Conservation (phyloP, 2,329 filamentous ascomycete species). For the Dothidotthia symphoricarpi region DNA sequence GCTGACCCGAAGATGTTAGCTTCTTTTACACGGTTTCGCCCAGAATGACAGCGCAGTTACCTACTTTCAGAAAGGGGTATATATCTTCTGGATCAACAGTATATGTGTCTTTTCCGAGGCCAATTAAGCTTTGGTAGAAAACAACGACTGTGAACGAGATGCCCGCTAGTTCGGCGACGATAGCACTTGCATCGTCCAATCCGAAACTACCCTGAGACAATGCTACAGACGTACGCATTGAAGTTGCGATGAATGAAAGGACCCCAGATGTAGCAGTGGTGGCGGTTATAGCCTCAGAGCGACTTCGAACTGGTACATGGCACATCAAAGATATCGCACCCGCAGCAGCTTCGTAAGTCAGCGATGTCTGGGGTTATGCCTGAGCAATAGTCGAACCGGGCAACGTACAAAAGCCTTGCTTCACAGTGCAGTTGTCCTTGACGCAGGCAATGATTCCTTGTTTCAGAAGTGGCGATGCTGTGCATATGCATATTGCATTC, state of each 20-base stretch:
- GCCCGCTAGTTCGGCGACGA: slow-evolving; percentile 25
- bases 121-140: neutral
- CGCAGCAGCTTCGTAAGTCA: slow-evolving; percentile 39
- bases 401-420: slow-evolving; percentile 10
- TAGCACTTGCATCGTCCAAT: slow-evolving; percentile 15
- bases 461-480: slow-evolving; percentile 1
- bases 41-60: neutral
- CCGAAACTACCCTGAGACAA: neutral
- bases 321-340: neutral
- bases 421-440: slow-evolving; percentile 9
- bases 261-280: neutral
- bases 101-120: slow-evolving; percentile 34
- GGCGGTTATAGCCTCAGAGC: too few species aligned
- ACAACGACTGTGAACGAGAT: neutral
- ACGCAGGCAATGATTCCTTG: slow-evolving; percentile 9
- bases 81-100: slow-evolving; percentile 44
- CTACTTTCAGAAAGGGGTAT: slow-evolving; percentile 39
- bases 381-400: neutral
- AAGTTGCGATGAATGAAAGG: neutral
- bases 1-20: slow-evolving; percentile 3
- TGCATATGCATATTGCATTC: slow-evolving; percentile 12
- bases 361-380: slow-evolving; percentile 19
- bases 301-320: slow-evolving; percentile 31
- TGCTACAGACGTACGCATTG: neutral
- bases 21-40: neutral